Evolutionary conservation across 805 yeast species (phyloP).

Genomic region (Yamadazyma scolyti): DNA sequence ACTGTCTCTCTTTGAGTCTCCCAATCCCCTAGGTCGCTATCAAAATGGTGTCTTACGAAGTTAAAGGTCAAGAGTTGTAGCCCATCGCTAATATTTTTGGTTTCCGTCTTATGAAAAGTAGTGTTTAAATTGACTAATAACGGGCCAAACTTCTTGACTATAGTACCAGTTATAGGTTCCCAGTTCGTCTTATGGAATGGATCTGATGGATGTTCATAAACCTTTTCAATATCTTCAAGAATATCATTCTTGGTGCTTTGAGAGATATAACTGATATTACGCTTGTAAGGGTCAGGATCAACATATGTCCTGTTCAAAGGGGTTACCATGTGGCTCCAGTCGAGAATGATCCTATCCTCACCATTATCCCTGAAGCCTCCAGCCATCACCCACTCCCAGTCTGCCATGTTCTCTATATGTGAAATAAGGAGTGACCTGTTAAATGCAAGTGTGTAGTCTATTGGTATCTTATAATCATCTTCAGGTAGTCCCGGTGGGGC

Average conservation of each 20-base stretch:
- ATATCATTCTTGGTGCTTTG: constrained; percentile 25
- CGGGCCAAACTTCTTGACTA: constrained; percentile 54
- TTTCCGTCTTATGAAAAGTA: constrained; percentile 18
- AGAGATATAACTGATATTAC: constrained; percentile 29
- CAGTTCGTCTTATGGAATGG: constrained; percentile 41
- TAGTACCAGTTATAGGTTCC: constrained; percentile 48
- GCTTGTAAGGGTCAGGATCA: constrained; percentile 44
- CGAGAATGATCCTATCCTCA: constrained; percentile 47
- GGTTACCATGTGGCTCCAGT: constrained; percentile 51
- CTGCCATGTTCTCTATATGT: constrained; percentile 15
- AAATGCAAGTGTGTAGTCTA: constrained; percentile 2
- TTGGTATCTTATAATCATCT: neutral
- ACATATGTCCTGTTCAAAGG: constrained; percentile 50
- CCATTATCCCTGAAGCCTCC: constrained; percentile 47
- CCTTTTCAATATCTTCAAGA: constrained; percentile 26
- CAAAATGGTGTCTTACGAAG: constrained; percentile 43
- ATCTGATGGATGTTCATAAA: constrained; percentile 25
- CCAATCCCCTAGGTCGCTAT: constrained; percentile 12
- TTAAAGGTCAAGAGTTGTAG: constrained; percentile 40
- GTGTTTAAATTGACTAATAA: constrained; percentile 38
- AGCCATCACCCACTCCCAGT: constrained; percentile 44
- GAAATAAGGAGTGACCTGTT: constrained; percentile 5
- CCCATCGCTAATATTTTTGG: constrained; percentile 23
- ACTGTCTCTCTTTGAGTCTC: constrained; percentile 17
- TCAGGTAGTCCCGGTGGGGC: neutral